These are phyloP conservation scores for Aureobasidium sp. DNA, from an alignment of 2,329 filamentous ascomycete genomes.

Conservation along the genomic window DNA sequence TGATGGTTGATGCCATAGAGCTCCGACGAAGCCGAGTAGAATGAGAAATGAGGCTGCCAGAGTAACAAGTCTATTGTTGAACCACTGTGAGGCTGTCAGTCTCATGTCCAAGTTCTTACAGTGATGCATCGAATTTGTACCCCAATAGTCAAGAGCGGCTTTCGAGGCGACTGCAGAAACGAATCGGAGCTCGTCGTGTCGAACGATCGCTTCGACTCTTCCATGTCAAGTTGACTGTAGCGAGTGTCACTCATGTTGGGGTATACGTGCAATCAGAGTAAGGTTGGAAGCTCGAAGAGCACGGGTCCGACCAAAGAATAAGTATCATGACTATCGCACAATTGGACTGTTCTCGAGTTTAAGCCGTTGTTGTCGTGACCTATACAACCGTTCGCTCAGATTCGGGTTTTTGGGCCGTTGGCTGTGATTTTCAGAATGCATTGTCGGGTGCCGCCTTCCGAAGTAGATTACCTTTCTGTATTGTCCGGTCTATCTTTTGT, in stretches of 20 bases:
- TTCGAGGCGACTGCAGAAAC: background rate
- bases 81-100: background rate
- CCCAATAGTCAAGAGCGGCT: background rate
- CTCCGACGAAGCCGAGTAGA: background rate
- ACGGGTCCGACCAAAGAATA: background rate
- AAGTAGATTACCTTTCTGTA: background rate
- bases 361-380: background rate
- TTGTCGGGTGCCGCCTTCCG: background rate
- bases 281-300: background rate
- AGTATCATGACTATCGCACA: background rate
- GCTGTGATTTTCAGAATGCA: background rate
- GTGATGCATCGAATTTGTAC: background rate
- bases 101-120: no score
- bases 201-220: conserved; percentile 4
- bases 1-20: background rate
- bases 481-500: background rate
- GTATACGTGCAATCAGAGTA: background rate
- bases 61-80: background rate
- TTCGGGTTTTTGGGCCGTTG: conserved; percentile 2
- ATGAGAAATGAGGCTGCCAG: background rate
- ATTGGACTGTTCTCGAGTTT: background rate
- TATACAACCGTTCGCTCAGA: background rate
- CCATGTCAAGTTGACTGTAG: background rate
- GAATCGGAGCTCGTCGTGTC: conserved; percentile 1
- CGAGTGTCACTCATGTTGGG: background rate